Evolutionary conservation across 192 early-diverging fungal genomes (phyloP), one percentile per base, ranked within the genome.

Genomic region (Podochytrium sp.): DNA sequence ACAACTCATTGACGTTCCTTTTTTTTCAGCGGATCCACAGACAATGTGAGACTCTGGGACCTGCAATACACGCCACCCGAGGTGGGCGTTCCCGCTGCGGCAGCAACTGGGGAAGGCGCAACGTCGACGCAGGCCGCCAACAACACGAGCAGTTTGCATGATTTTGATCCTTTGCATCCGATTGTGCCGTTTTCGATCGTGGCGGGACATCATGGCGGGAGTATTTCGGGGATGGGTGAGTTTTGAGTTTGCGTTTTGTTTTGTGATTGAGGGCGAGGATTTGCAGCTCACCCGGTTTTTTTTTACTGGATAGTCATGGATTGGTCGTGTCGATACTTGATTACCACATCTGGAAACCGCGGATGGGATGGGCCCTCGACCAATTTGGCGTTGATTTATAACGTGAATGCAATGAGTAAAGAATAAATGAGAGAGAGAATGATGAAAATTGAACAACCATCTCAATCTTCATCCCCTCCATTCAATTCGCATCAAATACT

Each of bases 281-380:
- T n/a, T n/a, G n/a, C n/a, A n/a, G n/a, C n/a, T n/a, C 56, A 53
- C n/a, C 34, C 27, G 30, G 35, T 47, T 1, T 47, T 56, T 57
- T 6, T 40, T 39, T 25, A 25, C 14, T 38, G 29, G 16, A 3
- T 75, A 93, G 90, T 90, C 23, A 77, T 96, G 50, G 95, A 96
- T 78, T 81, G 84, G 25, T 79, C 84, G 2, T 89, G 88, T 51
- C 83, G 85, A 30, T 97, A 90, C 55, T 89, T 99, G 94, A 85
- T 99, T 29, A 96, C 91, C 3, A 89, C 93, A 0, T 94, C 94
- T 0, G 98, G 98, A 20, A 95, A 90, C 78, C 83, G 96, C 29
- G 98, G 97, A n/a, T 99, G 96, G 96, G 96, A 98, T 42, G 96
- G 96, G 43, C 60, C 79, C 7, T 88, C 90, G 50, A 94, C 91